Base-by-base conservation (phyloP, 2,329 filamentous ascomycete genomes). In the Trichophaea hybrida region DNA sequence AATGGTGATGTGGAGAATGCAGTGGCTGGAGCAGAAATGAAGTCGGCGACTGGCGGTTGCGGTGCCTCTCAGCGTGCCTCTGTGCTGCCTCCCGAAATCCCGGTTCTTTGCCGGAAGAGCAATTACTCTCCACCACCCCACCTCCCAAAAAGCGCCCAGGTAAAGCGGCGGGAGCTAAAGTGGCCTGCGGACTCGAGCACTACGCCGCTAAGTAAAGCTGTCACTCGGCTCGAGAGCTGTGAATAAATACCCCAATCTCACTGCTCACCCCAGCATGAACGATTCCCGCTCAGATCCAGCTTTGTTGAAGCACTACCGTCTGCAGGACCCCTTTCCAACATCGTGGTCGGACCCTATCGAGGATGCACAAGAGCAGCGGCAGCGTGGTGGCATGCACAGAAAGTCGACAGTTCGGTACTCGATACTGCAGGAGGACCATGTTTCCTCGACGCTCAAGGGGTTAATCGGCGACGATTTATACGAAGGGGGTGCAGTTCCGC, bases 401-500 rank as follows among this genome's bases (percentile, higher is more conserved):
- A 48, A 57, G 15, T 65, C 64, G 15, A 66, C 64, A 8, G 58
- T 63, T 5, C 65, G 67, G 10, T 69, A 67, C 59, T 67, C 65
- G 13, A 58, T 69, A 43, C 58, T 69, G 4, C 66, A 68, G 57
- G 67, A 66, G 44, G 54, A 68, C 54, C 57, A 65, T 50, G 48
- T 65, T 53, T 59, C 66, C 32, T 51, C 59, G 8, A 57, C 64
- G 34, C 40, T 67, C 55, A 60, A 57, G 59, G 59, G 64, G 38
- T 54, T 66, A 55, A 10, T 63, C 55, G 38, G 60, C 8, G 54
- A 62, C 24, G 55, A 77, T 84, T 50, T 85, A 86, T 65, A 93
- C 83, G 55, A 52, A 34, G 46, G 59, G 5, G 61, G 57, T 67
- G 74, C 91, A 62, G 86, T 94, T 34, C 87, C 93, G 70, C 86